phyloP scores from a whole-genome alignment of 371 early-diverging fungal genomes.

The Mucor indicus region DNA sequence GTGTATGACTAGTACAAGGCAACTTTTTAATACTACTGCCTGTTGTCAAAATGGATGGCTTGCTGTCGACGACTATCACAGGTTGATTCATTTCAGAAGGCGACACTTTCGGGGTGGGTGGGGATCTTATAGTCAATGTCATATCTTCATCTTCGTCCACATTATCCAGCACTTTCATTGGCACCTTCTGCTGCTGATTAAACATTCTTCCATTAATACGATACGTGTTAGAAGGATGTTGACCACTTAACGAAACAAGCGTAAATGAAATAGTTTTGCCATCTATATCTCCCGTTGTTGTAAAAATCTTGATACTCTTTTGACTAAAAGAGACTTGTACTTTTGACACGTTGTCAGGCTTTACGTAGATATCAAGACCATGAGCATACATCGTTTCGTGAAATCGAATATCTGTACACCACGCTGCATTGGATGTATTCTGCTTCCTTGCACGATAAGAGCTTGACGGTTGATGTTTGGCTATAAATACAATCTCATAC shows the following conservation, averaged over 20 bases:
- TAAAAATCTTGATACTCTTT: conserved; percentile 32
- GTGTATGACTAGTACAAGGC: neutral
- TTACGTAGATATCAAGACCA: conserved; percentile 36
- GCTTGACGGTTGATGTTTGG: conserved; percentile 41
- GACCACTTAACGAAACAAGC: conserved; percentile 4
- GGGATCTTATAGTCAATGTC: no score
- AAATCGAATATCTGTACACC: conserved; percentile 47
- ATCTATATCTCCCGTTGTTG: conserved; percentile 32
- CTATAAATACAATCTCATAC: conserved; percentile 30
- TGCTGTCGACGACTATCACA: neutral
- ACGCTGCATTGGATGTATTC: neutral
- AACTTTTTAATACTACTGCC: neutral
- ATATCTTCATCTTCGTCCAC: no score
- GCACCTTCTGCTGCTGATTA: neutral
- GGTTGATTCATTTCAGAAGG: no score
- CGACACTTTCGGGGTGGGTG: no score
- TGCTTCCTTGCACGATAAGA: conserved; percentile 36
- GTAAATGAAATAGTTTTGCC: conserved; percentile 35
- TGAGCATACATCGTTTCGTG: conserved; percentile 32
- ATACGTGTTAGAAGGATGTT: conserved; percentile 1
- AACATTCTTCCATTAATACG: conserved; percentile 3
- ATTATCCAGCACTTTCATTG: no score
- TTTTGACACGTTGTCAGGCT: conserved; percentile 26
- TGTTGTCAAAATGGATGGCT: neutral
- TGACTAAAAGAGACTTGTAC: conserved; percentile 27